Evolutionary conservation across 2,329 filamentous ascomycete genomes (phyloP).

Genomic region (Macrophomina pseudophaseolina): DNA sequence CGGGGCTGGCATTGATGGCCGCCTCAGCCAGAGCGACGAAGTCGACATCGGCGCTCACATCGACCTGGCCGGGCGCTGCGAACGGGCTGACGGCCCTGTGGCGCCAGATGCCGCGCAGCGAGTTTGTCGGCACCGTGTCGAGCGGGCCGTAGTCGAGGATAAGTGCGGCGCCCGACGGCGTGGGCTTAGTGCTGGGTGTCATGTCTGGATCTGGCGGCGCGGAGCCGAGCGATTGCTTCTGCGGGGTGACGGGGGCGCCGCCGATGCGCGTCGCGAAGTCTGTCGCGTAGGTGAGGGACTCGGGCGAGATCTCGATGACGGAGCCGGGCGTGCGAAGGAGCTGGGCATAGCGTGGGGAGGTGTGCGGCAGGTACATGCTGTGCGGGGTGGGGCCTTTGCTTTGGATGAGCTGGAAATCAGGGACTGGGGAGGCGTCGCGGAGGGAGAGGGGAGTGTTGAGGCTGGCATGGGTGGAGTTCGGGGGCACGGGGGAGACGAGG

Average conservation of each 20-base stretch:
- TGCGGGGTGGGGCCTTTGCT: constrained; percentile 79
- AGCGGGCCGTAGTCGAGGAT: constrained; percentile 92
- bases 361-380: constrained; percentile 81
- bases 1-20: constrained; percentile 73
- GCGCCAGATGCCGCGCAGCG: constrained; percentile 81
- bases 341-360: constrained; percentile 76
- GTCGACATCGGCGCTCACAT: constrained; percentile 92
- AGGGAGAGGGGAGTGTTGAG: constrained; percentile 42
- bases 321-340: constrained; percentile 71
- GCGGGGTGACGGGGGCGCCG: constrained; percentile 53
- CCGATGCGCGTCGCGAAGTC: constrained; percentile 88
- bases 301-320: constrained; percentile 87
- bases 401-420: constrained; percentile 87
- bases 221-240: constrained; percentile 32
- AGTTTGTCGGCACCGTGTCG: constrained; percentile 81
- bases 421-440: constrained; percentile 43
- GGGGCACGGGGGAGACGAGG: constrained; percentile 47
- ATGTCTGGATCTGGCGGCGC: constrained; percentile 26
- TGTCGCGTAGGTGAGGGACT: constrained; percentile 77
- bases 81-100: constrained; percentile 83
- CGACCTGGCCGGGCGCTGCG: constrained; percentile 77
- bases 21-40: constrained; percentile 86
- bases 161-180: constrained; percentile 82
- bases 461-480: constrained; percentile 61
- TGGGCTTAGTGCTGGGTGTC: constrained; percentile 55